Percentiles rank a stretch among this genome's conserved stretches.
Evolutionary conservation across 2,329 filamentous ascomycete genomes (phyloP).

Genomic region (Colletotrichum plurivorum): DNA sequence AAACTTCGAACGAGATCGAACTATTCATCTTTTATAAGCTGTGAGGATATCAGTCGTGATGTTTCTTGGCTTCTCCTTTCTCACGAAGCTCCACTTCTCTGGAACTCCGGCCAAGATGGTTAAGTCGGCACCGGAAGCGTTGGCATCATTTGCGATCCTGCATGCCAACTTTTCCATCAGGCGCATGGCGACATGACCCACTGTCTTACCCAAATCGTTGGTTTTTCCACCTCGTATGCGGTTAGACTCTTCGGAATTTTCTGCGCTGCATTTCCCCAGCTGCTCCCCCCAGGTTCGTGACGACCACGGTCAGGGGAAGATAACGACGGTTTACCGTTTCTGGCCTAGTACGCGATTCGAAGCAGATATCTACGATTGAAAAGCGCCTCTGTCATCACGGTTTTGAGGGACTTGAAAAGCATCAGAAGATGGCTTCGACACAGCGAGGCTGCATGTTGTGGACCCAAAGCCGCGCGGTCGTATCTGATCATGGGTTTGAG

Average conservation of each 20-base stretch:
- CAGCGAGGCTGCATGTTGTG: too few species aligned
- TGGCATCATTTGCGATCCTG: slow-evolving; percentile 27
- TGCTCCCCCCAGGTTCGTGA: too few species aligned
- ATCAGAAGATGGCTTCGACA: too few species aligned
- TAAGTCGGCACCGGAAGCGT: slow-evolving; percentile 22
- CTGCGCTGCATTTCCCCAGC: neutral
- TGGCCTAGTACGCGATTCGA: too few species aligned
- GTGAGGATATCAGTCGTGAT: neutral
- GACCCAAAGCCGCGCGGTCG: too few species aligned
- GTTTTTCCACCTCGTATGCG: neutral
- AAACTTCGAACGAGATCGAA: neutral
- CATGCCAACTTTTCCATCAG: slow-evolving; percentile 7
- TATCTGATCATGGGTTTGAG: too few species aligned
- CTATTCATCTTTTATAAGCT: slow-evolving; percentile 9
- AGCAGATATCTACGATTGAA: too few species aligned
- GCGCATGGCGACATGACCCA: slow-evolving; percentile 7
- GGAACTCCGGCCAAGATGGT: slow-evolving; percentile 21
- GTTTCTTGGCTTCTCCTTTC: neutral
- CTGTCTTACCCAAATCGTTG: neutral
- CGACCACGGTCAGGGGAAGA: too few species aligned
- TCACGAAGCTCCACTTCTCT: neutral
- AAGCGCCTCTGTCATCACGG: too few species aligned
- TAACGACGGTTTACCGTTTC: too few species aligned
- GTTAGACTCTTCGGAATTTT: neutral
- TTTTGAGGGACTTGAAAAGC: too few species aligned